A percentile compares a stretch with the other conserved stretches of the same genome.
These are phyloP conservation scores for Penicillium nucicola DNA, from an alignment of 495 filamentous ascomycete species.

Conservation along the genomic window DNA sequence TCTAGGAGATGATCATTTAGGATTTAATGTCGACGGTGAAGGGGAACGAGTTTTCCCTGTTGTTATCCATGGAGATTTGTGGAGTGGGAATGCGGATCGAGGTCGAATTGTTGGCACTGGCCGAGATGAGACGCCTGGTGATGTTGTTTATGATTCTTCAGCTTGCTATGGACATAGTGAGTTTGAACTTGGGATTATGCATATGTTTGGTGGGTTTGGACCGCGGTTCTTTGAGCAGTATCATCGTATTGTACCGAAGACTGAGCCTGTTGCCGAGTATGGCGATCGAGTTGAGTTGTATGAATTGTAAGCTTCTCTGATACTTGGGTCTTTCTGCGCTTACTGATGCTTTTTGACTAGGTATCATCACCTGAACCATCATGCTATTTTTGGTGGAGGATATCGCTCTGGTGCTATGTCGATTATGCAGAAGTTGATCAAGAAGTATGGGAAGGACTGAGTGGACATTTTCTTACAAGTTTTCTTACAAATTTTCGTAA, in stretches of 20 bases:
- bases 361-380: constrained; percentile 89
- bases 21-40: constrained; percentile 40
- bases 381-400: constrained; percentile 76
- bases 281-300: constrained; percentile 77
- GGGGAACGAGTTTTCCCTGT: constrained; percentile 63
- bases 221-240: constrained; percentile 71
- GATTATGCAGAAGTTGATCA: constrained; percentile 68
- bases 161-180: constrained; percentile 81
- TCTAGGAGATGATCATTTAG: constrained; percentile 63
- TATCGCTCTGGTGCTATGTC: constrained; percentile 70
- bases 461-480: no score
- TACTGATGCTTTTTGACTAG: constrained; percentile 33
- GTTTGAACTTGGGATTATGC: constrained; percentile 91
- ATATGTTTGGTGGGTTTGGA: constrained; percentile 92
- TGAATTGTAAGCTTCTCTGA: constrained; percentile 63
- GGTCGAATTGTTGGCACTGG: constrained; percentile 56
- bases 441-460: constrained; percentile 55
- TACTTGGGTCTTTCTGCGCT: background rate
- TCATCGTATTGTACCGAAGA: constrained; percentile 67
- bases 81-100: constrained; percentile 78
- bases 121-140: constrained; percentile 53
- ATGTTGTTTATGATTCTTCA: constrained; percentile 81
- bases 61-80: constrained; percentile 85
- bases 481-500: no score
- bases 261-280: constrained; percentile 80